phyloP scores from a whole-genome alignment of 345 rosid species.

The Arabis hirsuta region DNA sequence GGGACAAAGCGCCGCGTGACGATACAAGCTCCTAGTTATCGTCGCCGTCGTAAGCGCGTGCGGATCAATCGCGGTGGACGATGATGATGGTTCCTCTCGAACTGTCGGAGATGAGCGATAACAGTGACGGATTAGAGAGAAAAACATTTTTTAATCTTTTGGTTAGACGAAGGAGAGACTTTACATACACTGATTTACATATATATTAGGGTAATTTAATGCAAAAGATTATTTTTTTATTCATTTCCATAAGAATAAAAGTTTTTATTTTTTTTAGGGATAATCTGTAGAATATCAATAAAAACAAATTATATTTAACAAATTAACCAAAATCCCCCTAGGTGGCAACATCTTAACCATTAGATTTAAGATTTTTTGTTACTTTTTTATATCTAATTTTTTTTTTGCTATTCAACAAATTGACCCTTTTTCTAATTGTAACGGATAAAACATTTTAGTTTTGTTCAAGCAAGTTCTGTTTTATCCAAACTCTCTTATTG shows the following conservation, averaged over 20 bases:
- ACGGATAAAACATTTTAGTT: slow-evolving; percentile 7
- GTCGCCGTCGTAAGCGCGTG: background rate
- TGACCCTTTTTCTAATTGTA: background rate
- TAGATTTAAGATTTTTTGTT: no score
- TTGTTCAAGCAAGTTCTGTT: background rate
- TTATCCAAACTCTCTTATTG: background rate
- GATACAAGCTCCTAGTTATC: background rate
- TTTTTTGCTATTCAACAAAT: no score
- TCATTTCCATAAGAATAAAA: background rate
- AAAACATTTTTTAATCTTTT: background rate
- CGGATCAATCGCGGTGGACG: background rate
- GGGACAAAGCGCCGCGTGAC: background rate
- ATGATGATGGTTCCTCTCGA: slow-evolving; percentile 2
- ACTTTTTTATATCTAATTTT: no score
- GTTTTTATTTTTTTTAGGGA: no score
- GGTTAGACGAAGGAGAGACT: background rate
- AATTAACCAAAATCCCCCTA: no score
- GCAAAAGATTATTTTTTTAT: background rate
- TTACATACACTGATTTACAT: background rate
- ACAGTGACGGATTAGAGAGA: slow-evolving; percentile 27
- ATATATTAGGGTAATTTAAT: background rate
- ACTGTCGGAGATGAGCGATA: slow-evolving; percentile 15
- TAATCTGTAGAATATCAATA: no score
- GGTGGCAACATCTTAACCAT: no score
- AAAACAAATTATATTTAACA: no score